A percentile compares a stretch with the other conserved stretches of the same genome.
These are phyloP conservation scores for Agaricales sp. DNA, from an alignment of 1,284 basidiomycete genomes.

Conservation along the genomic window DNA sequence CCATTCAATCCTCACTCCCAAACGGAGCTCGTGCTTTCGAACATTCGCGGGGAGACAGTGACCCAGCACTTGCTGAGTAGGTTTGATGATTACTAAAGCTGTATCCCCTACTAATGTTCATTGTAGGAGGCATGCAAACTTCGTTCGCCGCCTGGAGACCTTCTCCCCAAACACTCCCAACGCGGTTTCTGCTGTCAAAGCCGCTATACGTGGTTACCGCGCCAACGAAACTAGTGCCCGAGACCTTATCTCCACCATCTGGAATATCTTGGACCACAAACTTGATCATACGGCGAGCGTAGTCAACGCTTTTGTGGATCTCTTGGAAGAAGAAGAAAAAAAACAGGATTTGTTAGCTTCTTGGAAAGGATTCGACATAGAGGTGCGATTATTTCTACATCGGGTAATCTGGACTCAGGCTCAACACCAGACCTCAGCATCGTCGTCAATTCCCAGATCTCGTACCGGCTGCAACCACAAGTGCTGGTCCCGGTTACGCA, in stretches of 20 bases:
- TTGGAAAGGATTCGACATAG: conserved; percentile 79
- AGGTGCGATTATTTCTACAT: conserved; percentile 42
- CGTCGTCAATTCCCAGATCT: conserved; percentile 78
- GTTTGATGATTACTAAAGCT: conserved; percentile 15
- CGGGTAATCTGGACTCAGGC: too few species aligned
- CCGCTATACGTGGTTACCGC: conserved; percentile 75
- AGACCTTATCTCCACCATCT: conserved; percentile 83
- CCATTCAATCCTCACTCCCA: conserved; percentile 19
- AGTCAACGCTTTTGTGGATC: conserved; percentile 69
- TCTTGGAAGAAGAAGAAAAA: conserved; percentile 84
- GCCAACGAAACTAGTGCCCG: conserved; percentile 71
- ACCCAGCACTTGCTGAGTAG: conserved; percentile 46
- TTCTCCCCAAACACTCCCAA: conserved; percentile 62
- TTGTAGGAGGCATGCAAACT: conserved; percentile 55
- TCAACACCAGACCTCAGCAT: conserved; percentile 39
- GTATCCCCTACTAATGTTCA: background rate
- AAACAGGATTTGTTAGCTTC: conserved; percentile 62
- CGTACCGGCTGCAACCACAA: conserved; percentile 33
- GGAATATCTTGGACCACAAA: conserved; percentile 74
- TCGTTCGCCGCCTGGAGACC: conserved; percentile 59
- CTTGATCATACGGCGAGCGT: conserved; percentile 71
- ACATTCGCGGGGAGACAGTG: conserved; percentile 36
- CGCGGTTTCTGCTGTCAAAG: conserved; percentile 70
- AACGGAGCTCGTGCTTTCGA: conserved; percentile 29
- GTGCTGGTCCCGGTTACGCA: conserved; percentile 54